Conservation (phyloP, 2,329 filamentous ascomycete genomes). For the Alternaria triticimaculans region DNA sequence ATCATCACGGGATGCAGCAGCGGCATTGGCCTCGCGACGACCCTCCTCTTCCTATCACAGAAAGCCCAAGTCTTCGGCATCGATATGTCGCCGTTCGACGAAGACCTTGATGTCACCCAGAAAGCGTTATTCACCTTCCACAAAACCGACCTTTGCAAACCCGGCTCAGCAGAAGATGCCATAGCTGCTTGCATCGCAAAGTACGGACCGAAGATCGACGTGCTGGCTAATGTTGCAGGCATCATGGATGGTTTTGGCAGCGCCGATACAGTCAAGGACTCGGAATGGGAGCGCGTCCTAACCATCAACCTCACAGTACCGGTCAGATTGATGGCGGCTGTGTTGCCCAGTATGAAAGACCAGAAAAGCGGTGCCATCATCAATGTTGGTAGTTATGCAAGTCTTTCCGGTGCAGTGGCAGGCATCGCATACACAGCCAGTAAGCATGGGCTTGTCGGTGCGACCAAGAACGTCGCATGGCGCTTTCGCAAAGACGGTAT, state of each 20-base stretch:
- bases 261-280: slow-evolving; percentile 48
- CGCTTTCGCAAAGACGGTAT: slow-evolving; percentile 55
- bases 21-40: slow-evolving; percentile 34
- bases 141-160: slow-evolving; percentile 21
- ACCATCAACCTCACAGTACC: slow-evolving; percentile 54
- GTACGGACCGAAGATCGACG: slow-evolving; percentile 39
- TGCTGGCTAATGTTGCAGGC: slow-evolving; percentile 55
- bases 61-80: slow-evolving; percentile 32
- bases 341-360: slow-evolving; percentile 52
- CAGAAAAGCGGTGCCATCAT: slow-evolving; percentile 51
- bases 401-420: slow-evolving; percentile 48
- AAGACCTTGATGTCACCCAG: neutral
- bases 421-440: slow-evolving; percentile 56
- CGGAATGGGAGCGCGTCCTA: slow-evolving; percentile 51
- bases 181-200: slow-evolving; percentile 22
- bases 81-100: slow-evolving; percentile 26
- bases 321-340: slow-evolving; percentile 54
- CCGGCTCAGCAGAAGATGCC: slow-evolving; percentile 19
- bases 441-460: slow-evolving; percentile 55
- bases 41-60: slow-evolving; percentile 23
- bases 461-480: slow-evolving; percentile 58
- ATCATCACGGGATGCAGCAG: slow-evolving; percentile 34
- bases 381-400: slow-evolving; percentile 46
- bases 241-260: slow-evolving; percentile 51
- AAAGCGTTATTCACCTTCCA: slow-evolving; percentile 23